Percentiles rank a stretch among this genome's conserved stretches.
These are phyloP conservation scores for Geum urbanum DNA, from an alignment of 306 rosid species.

Conservation along the genomic window DNA sequence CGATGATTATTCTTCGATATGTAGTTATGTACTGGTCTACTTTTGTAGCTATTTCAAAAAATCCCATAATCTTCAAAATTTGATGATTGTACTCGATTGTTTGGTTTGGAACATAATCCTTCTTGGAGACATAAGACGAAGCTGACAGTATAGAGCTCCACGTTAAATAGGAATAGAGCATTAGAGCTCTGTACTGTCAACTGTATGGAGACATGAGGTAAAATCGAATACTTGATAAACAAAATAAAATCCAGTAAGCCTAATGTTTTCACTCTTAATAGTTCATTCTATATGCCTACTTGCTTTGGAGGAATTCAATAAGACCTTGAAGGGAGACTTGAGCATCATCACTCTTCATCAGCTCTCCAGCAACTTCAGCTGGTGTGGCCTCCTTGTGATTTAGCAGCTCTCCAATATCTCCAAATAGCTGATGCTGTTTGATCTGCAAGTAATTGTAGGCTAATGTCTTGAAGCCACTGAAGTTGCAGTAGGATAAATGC, in stretches of 20 bases:
- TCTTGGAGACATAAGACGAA: background rate
- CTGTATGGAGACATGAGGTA: too few species aligned
- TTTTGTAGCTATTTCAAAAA: background rate
- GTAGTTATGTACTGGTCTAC: background rate
- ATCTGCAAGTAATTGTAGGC: slow-evolving; percentile 43
- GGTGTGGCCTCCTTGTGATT: slow-evolving; percentile 42
- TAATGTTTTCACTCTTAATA: background rate
- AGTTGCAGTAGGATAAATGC: slow-evolving; percentile 44
- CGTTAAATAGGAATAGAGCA: background rate
- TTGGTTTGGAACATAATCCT: background rate
- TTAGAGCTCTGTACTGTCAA: too few species aligned
- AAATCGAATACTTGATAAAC: background rate
- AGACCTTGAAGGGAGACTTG: slow-evolving; percentile 47
- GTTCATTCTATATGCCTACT: background rate
- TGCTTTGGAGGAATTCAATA: slow-evolving; percentile 34
- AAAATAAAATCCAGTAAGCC: background rate
- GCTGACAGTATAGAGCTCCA: background rate
- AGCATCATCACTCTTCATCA: slow-evolving; percentile 38
- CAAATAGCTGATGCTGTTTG: slow-evolving; percentile 31
- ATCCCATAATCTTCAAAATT: background rate
- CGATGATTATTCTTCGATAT: background rate
- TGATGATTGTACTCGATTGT: background rate
- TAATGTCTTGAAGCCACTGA: slow-evolving; percentile 41
- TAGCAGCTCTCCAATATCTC: slow-evolving; percentile 30
- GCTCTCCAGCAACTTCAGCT: slow-evolving; percentile 55